Evolutionary conservation across 2,329 filamentous ascomycete genomes (phyloP), one percentile per base, ranked within the genome.

Genomic region (Ophiostoma novo-ulmi): DNA sequence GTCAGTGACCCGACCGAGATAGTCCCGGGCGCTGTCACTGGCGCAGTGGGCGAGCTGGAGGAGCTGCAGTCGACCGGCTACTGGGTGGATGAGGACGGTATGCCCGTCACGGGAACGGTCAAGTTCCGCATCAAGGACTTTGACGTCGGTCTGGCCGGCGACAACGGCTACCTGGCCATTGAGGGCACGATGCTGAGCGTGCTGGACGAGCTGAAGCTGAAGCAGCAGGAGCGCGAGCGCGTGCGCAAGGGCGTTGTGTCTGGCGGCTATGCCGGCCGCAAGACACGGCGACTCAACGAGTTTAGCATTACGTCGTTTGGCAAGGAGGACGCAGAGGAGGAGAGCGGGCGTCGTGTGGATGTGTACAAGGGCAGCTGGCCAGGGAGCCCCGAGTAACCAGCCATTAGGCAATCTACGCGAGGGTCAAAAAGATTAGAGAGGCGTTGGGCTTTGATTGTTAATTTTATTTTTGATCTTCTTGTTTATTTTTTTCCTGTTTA

Each of bases 71-170:
- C 80, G 78, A 86, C 85, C 0, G 93, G 87, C 1, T 90, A 92
- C 80, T 98, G 92, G 88, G 85, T 89, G 55, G 89, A 96, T 78
- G 88, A 83, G 2, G 81, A 84, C 4, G 93, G 92, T 1, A 83
- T 88, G 48, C 89, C 86, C 74, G 85, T 97, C 70, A 85, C 87
- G 70, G 91, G 91, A 14, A 87, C 86, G 76, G 80, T 96, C 52
- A 85, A 85, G 69, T 97, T 97, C 80, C 86, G 89, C 74, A 92
- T 97, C 77, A 88, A 89, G 75, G 92, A 96, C 78, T 92, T 95
- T 73, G 94, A 97, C 75, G 90, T 91, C 0, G 90, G 89, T 38
- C 85, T 88, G 66, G 92, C 91, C 74, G 88, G 88, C 69, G 88
- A 90, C 75, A 90, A 90, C 72, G 92, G 91, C 13, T 95, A 94